These are phyloP conservation scores for Yamadazyma aaseri DNA, from an alignment of 1,139 yeast genomes.

Conservation along the genomic window DNA sequence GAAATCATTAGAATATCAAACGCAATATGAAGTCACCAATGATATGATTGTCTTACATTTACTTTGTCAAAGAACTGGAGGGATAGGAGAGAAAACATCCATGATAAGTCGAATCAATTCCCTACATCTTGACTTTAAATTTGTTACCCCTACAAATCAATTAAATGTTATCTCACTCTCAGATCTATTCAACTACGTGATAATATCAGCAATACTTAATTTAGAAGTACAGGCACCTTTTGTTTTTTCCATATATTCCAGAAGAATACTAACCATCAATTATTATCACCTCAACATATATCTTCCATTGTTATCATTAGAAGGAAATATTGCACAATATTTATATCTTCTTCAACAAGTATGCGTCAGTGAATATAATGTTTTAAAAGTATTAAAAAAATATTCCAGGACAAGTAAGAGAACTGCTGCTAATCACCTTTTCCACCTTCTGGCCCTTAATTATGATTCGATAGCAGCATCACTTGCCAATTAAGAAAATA, in stretches of 20 bases:
- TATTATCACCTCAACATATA: no score
- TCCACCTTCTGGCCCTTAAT: no score
- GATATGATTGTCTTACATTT: neutral
- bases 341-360: no score
- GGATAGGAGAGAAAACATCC: no score
- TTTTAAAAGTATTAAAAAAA: no score
- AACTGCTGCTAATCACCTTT: no score
- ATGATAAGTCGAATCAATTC: no score
- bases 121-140: conserved; percentile 5
- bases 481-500: conserved; percentile 2
- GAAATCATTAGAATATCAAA: neutral
- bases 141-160: neutral
- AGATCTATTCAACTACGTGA: conserved; percentile 27
- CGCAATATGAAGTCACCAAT: neutral
- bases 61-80: neutral
- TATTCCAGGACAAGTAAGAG: no score
- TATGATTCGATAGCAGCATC: conserved; percentile 6
- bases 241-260: conserved; percentile 36
- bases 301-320: no score
- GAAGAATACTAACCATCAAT: conserved; percentile 27
- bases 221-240: conserved; percentile 34
- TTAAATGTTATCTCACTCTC: conserved; percentile 9
- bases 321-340: no score
- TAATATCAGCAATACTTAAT: conserved; percentile 28
- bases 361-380: no score